These are phyloP conservation scores for Adansonia gregorii DNA, from an alignment of 441 rosid species.

Conservation along the genomic window DNA sequence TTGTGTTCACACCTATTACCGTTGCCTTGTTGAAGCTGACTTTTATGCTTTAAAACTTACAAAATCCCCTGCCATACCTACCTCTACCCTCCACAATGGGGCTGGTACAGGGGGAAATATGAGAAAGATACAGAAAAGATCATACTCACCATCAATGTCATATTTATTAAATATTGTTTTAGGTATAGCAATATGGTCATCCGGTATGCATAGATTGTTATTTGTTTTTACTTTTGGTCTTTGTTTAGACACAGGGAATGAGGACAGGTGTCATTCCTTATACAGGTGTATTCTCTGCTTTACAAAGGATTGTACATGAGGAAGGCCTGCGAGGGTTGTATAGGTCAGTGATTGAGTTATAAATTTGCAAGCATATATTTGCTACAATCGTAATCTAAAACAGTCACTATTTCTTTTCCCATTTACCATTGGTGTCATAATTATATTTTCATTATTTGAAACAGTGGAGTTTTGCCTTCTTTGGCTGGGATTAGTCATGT, in stretches of 20 bases:
- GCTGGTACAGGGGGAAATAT: not conserved
- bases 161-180: not conserved
- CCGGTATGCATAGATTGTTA: constrained; percentile 16
- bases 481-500: constrained; percentile 92
- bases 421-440: constrained; percentile 22
- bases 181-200: not conserved
- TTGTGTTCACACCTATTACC: not conserved
- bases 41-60: not conserved
- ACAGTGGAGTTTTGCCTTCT: constrained; percentile 91
- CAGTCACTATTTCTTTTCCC: not conserved
- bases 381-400: constrained; percentile 8
- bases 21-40: not conserved
- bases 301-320: constrained; percentile 74
- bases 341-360: constrained; percentile 52
- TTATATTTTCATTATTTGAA: constrained; percentile 32
- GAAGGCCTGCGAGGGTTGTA: constrained; percentile 91
- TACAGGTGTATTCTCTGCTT: constrained; percentile 72
- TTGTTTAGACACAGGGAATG: constrained; percentile 82
- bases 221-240: constrained; percentile 20
- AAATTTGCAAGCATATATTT: constrained; percentile 4
- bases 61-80: not conserved
- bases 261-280: constrained; percentile 84
- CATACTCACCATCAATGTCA: not conserved
- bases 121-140: not conserved
- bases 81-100: not conserved